Base-by-base conservation (phyloP, 2,329 filamentous ascomycete genomes). In the Trichoderma simmonsii region DNA sequence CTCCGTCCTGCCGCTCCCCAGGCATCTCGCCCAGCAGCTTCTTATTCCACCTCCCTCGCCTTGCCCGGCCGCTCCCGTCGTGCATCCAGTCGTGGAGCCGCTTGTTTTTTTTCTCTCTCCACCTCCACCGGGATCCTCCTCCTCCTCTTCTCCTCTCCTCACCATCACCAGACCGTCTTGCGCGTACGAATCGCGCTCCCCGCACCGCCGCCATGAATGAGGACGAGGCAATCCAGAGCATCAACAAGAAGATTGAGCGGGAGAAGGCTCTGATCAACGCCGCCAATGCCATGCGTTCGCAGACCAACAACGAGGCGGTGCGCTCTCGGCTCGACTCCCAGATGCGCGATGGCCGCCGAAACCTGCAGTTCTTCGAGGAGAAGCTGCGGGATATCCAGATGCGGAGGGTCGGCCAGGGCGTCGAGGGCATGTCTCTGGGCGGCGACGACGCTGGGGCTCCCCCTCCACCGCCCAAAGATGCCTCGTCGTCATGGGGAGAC, bases 191-290 rank as follows among this genome's bases (percentile, higher is more conserved):
- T 80, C 81, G 80, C 80, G 80, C 80, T 77, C 72, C 78, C 76
- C 77, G 26, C 80, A 79, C 81, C 43, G 43, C 82, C 83, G 85
- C 80, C 81, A 91, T 90, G 87, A 88, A 87, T 81, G 88, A 90
- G 80, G 88, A 90, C 74, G 87, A 90, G 78, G 86, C 87, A 76
- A 86, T 90, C 83, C 90, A 90, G 83, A 92, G 94, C 82, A 94
- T 99, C 85, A 90, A 92, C 85, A 92, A 91, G 86, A 98, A 99
- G 92, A 98, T 99, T 83, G 94, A 98, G 87, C 91, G 95, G 82
- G 96, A 99, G 85, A 95, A 95, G 87, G 93, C 92, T 78, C 91
- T 98, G 80, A 96, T 99, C 86, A 93, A 93, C 82, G 95, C 94
- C 78, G 95, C 95, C 77, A 96, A 93, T 84, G 90, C 93, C 78